These are phyloP conservation scores for Dispira parvispora DNA, from an alignment of 192 early-diverging fungal species.

Conservation along the genomic window DNA sequence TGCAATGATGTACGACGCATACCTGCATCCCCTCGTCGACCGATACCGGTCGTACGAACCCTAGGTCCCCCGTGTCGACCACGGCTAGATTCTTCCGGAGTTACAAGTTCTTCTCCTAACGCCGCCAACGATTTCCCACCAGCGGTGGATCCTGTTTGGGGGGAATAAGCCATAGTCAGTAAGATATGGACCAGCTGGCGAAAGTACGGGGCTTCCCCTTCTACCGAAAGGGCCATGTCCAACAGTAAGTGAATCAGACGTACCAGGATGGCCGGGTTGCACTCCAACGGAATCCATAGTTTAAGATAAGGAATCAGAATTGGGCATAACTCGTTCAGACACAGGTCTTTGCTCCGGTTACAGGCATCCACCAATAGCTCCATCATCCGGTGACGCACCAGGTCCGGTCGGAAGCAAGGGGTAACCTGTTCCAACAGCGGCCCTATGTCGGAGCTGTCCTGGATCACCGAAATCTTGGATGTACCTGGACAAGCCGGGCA, in stretches of 20 bases:
- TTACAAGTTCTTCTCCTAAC: neutral
- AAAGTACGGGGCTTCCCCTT: neutral
- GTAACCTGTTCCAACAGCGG: neutral
- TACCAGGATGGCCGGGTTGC: neutral
- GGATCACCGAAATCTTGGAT: no score
- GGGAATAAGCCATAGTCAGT: neutral
- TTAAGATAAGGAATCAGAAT: neutral
- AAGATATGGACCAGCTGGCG: neutral
- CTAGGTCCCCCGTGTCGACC: no score
- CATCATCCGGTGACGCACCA: neutral
- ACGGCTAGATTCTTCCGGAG: neutral
- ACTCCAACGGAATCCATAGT: neutral
- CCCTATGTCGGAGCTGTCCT: no score
- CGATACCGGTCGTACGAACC: neutral
- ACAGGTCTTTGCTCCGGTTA: neutral
- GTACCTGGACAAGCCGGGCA: no score
- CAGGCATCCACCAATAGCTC: neutral
- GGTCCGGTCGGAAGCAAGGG: neutral
- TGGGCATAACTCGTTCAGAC: neutral
- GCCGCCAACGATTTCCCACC: no score
- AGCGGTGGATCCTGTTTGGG: neutral
- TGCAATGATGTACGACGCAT: neutral
- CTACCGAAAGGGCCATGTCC: neutral
- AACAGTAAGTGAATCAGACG: neutral
- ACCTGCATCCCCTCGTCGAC: neutral